Evolutionary conservation across 1,284 basidiomycete genomes (phyloP).

Genomic region (Malassezia sympodialis): DNA sequence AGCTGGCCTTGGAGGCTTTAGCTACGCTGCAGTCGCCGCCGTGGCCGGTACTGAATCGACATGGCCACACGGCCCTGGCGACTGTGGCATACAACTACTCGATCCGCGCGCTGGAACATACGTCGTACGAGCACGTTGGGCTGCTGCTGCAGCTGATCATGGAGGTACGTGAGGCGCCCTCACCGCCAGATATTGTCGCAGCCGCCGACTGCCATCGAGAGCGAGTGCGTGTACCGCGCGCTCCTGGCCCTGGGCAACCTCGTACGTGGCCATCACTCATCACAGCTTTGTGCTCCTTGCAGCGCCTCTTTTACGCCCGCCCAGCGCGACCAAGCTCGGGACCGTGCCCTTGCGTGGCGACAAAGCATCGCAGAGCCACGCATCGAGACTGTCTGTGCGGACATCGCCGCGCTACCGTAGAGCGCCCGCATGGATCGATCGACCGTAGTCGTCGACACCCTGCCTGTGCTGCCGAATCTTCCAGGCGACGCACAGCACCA

Average conservation of each 20-base stretch:
- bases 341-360: background rate
- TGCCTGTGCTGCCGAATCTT: slow-evolving; percentile 57
- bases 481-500: slow-evolving; percentile 52
- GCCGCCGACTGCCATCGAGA: slow-evolving; percentile 56
- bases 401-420: slow-evolving; percentile 1
- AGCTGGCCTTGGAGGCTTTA: slow-evolving; percentile 48
- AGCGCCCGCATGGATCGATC: slow-evolving; percentile 51
- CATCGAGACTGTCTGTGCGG: slow-evolving; percentile 2
- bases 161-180: slow-evolving; percentile 19
- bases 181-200: slow-evolving; percentile 11
- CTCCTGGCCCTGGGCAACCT: slow-evolving; percentile 79
- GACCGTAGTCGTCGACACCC: slow-evolving; percentile 86
- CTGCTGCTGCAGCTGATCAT: slow-evolving; percentile 26
- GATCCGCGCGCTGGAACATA: background rate
- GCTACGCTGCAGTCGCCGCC: slow-evolving; percentile 23
- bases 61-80: slow-evolving; percentile 62
- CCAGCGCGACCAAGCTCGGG: background rate
- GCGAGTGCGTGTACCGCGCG: slow-evolving; percentile 73
- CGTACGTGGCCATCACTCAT: slow-evolving; percentile 51
- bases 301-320: background rate
- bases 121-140: slow-evolving; percentile 12
- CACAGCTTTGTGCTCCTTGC: slow-evolving; percentile 5
- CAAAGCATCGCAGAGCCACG: background rate
- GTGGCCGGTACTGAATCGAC: slow-evolving; percentile 55
- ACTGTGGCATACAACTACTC: slow-evolving; percentile 69